phyloP scores from a whole-genome alignment of 306 rosid species.

The Fragaria ananassa region DNA sequence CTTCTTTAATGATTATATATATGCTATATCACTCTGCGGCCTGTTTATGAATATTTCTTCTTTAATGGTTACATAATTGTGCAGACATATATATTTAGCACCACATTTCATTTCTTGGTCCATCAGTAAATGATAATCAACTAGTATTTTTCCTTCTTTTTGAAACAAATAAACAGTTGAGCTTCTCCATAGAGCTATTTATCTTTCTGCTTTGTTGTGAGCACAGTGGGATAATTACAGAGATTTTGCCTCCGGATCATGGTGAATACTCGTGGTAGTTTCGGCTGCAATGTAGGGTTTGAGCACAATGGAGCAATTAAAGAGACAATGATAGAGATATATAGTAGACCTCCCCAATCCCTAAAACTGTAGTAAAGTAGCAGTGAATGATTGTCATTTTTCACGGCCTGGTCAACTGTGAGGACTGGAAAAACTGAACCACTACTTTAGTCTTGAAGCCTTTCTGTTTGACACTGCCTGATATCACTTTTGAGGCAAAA shows the following conservation, averaged over 20 bases:
- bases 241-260: not conserved
- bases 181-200: not conserved
- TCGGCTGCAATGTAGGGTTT: not conserved
- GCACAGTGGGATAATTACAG: not conserved
- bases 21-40: conserved; percentile 3
- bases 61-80: not conserved
- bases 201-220: not conserved
- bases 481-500: conserved; percentile 4
- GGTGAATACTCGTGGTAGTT: not conserved
- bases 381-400: not conserved
- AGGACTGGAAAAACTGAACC: not conserved
- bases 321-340: not conserved
- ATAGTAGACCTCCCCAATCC: not conserved
- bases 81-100: not conserved
- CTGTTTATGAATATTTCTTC: not conserved
- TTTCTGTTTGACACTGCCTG: conserved; percentile 10
- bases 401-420: conserved; percentile 24
- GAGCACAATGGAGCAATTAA: not conserved
- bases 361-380: not conserved
- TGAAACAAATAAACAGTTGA: not conserved
- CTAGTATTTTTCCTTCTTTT: too few species aligned
- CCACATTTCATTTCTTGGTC: not conserved
- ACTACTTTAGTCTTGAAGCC: not conserved
- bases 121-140: not conserved
- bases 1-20: conserved; percentile 30